These are phyloP conservation scores for Sclerotinia glacialis DNA, from an alignment of 2,329 filamentous ascomycete species.

Conservation along the genomic window DNA sequence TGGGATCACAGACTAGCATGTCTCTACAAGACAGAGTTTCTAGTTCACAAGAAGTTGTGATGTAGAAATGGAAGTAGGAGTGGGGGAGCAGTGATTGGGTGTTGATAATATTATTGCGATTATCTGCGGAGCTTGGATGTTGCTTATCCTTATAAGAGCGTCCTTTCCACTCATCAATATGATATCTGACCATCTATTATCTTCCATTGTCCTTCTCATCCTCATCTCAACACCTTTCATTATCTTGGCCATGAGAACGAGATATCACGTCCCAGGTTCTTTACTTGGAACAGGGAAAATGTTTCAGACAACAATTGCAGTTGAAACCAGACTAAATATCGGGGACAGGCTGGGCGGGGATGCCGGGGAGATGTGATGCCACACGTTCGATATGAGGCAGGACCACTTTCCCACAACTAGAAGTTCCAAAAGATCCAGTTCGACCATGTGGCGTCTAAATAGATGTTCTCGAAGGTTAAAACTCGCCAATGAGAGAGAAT, in stretches of 20 bases:
- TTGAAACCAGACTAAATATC: background rate
- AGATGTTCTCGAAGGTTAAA: background rate
- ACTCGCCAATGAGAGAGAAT: background rate
- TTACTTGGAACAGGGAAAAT: background rate
- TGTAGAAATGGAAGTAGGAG: background rate
- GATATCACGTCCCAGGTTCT: background rate
- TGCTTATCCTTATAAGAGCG: background rate
- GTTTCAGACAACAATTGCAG: conserved; percentile 14
- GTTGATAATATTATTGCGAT: no score
- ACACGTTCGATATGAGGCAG: background rate
- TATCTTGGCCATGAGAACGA: background rate
- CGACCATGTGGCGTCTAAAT: background rate
- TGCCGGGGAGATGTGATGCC: background rate
- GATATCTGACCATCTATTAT: background rate
- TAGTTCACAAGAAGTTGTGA: background rate
- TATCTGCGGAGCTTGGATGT: no score
- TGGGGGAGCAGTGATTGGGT: no score
- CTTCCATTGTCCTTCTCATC: background rate
- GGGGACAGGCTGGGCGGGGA: background rate
- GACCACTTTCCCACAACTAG: background rate
- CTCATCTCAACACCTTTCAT: background rate
- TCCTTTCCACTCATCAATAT: background rate
- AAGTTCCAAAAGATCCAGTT: background rate
- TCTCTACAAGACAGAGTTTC: background rate
- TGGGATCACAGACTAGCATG: background rate